Conservation (phyloP, 2,329 filamentous ascomycete species). For the Nectriaceae sp. region DNA sequence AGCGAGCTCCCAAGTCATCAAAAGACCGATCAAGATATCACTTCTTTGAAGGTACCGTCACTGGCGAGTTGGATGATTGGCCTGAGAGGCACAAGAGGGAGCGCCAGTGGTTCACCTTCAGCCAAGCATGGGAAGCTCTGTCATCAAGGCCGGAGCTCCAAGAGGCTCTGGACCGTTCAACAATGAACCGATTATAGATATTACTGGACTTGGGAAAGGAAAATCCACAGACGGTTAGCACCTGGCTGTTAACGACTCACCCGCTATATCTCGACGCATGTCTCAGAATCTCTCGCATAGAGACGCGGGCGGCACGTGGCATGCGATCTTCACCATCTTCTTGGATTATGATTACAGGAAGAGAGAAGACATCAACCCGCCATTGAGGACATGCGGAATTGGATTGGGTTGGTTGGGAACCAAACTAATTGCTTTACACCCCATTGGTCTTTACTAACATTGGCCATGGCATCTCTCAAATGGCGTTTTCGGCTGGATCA, state of each 20-base stretch:
- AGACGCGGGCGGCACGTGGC: no score
- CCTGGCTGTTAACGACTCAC: background rate
- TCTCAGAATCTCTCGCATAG: no score
- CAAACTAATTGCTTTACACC: conserved; percentile 8
- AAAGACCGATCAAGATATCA: conserved; percentile 68
- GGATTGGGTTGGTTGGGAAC: background rate
- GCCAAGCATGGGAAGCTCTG: conserved; percentile 77
- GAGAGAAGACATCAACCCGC: no score
- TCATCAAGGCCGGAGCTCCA: conserved; percentile 81
- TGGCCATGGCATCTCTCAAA: conserved; percentile 26
- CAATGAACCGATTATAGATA: conserved; percentile 52
- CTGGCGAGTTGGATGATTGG: conserved; percentile 84
- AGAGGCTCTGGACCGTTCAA: conserved; percentile 82
- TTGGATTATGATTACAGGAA: no score
- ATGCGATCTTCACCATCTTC: no score
- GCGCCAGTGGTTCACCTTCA: conserved; percentile 86
- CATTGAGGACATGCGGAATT: no score
- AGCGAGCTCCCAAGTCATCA: conserved; percentile 73
- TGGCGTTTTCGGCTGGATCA: conserved; percentile 35
- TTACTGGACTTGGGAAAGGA: conserved; percentile 3
- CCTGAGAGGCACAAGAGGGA: conserved; percentile 91
- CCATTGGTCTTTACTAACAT: conserved; percentile 19
- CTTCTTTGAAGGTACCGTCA: conserved; percentile 87
- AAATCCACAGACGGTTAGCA: background rate
- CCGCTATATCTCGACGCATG: background rate